Base-by-base conservation (phyloP, 352 stramenopile species). In the Thraustochytrium sp. region DNA sequence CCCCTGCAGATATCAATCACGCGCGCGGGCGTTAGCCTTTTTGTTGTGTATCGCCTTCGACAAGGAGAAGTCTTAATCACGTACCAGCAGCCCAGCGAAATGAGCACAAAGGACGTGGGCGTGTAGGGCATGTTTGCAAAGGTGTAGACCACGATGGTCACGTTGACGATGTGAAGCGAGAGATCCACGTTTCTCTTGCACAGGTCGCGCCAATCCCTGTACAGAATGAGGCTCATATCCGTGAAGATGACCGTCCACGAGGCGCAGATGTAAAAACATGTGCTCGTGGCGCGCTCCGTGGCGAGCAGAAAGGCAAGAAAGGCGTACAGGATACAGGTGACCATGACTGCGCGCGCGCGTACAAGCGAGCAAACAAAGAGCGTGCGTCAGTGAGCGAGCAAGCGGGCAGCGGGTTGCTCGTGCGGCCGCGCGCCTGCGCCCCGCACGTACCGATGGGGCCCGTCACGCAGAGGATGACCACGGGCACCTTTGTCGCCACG, bases 101-200 rank as follows among this genome's bases (percentile, higher is more conserved):
- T 80, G 9, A 80, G 44, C 36, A 80, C 36, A 53, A 80, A 80
- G 2, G 68, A 55, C 5, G 68, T 80, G 21, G 68, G 68, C 34
- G 46, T 72, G 53, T 80, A 80, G 23, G 68, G 68, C 68, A 80
- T 80, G 68, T 80, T 44, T 65, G 48, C 48, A 2, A 80, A 63
- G n/a, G 68, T 55, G 26, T 80, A 80, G 0, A 80, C 21, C 13
- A 80, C 23, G 23, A 80, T 51, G 34, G 40, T 18, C 9, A 64
- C 21, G 68, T 80, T 80, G 68, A 80, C 68, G 3, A 53, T 16
- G 42, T 80, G 68, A 1, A 80, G 68, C 23, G 31, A 63, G 31
- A 80, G 48, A 42, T 80, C 68, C 0, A 80, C 40, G n/a, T 61
- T 72, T 8, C 49, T 42, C 18, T 44, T 18, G 31, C 31, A 80